These are phyloP conservation scores for Suillus weaverae DNA, from an alignment of 768 basidiomycete genomes.

Conservation along the genomic window DNA sequence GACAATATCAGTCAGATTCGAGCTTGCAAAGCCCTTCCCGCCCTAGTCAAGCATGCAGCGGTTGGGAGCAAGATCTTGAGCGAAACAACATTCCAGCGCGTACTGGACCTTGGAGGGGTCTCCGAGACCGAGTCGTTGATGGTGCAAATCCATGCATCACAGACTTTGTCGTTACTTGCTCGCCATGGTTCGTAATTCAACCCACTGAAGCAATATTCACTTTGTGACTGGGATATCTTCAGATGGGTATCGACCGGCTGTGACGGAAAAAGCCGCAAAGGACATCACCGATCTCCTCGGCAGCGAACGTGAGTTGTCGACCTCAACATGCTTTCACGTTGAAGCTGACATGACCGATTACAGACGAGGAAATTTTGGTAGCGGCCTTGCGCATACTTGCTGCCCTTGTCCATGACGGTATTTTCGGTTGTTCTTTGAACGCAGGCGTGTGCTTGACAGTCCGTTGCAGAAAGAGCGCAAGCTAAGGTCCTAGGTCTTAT, in stretches of 20 bases:
- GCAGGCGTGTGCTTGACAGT: background rate
- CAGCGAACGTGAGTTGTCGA: background rate
- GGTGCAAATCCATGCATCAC: constrained; percentile 7
- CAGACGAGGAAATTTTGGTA: constrained; percentile 6
- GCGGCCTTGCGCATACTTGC: constrained; percentile 7
- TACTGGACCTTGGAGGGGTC: background rate
- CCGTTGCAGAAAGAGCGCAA: background rate
- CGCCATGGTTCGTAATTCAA: background rate
- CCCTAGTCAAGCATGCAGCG: background rate
- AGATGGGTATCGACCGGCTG: background rate
- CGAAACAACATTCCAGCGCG: constrained; percentile 3
- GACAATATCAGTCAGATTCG: constrained; percentile 2
- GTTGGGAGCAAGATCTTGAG: constrained; percentile 1
- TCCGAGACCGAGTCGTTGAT: constrained; percentile 2
- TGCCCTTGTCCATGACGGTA: constrained; percentile 8
- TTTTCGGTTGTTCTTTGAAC: background rate
- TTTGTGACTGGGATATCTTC: background rate
- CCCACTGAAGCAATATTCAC: background rate
- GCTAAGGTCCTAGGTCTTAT: background rate
- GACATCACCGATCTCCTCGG: constrained; percentile 3
- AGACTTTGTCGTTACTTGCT: constrained; percentile 7
- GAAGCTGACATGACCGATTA: background rate
- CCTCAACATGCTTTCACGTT: no score
- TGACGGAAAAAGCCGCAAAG: background rate
- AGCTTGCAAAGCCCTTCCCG: constrained; percentile 11